A percentile compares a stretch with the other conserved stretches of the same genome.
These are phyloP conservation scores for Pyrenochaeta sp. DNA, from an alignment of 2,329 filamentous ascomycete genomes.

Conservation along the genomic window DNA sequence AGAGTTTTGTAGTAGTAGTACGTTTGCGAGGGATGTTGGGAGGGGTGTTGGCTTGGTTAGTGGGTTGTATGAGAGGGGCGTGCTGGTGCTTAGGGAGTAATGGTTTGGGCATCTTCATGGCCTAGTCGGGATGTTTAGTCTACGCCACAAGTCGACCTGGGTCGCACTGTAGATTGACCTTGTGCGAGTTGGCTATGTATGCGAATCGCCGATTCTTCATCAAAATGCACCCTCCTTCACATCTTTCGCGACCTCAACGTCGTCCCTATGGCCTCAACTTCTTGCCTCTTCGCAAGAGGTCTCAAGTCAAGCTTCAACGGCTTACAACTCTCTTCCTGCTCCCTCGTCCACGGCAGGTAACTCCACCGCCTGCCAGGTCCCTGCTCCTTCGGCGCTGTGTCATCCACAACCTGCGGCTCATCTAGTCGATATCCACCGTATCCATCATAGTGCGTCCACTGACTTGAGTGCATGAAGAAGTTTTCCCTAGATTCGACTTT, in stretches of 20 bases:
- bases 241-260: not conserved
- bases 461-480: conserved; percentile 7
- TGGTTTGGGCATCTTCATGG: not conserved
- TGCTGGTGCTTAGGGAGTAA: conserved; percentile 48
- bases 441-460: conserved; percentile 17
- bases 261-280: not conserved
- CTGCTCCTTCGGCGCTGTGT: conserved; percentile 8
- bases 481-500: conserved; percentile 13
- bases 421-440: conserved; percentile 11
- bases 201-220: too few relatives aligned
- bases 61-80: conserved; percentile 53
- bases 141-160: not conserved
- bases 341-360: conserved; percentile 40
- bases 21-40: conserved; percentile 49
- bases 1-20: conserved; percentile 49
- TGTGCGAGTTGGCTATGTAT: too few relatives aligned
- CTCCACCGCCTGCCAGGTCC: conserved; percentile 30
- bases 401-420: not conserved
- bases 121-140: too few relatives aligned
- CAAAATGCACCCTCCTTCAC: not conserved
- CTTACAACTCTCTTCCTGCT: conserved; percentile 33
- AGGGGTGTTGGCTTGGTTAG: conserved; percentile 47
- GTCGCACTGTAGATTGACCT: not conserved
- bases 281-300: not conserved
- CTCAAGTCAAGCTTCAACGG: conserved; percentile 20